Percentiles rank a stretch among this genome's conserved stretches.
These are phyloP conservation scores for Pyrus bretschneideri DNA, from an alignment of 306 rosid species.

Conservation along the genomic window DNA sequence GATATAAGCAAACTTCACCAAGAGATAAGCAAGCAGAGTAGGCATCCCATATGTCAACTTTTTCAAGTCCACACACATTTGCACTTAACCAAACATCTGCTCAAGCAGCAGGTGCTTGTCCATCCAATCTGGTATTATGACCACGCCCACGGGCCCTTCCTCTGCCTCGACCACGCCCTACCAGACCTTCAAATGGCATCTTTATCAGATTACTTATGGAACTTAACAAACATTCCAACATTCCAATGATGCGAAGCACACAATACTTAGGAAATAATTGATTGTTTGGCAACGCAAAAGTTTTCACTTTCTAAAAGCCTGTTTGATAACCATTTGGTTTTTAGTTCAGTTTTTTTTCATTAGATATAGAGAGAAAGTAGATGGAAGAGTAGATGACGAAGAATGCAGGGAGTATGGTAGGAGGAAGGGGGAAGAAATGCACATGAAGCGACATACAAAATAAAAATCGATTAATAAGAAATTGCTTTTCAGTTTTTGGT, in stretches of 20 bases:
- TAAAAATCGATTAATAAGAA: no score
- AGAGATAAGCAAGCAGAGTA: slow-evolving; percentile 39
- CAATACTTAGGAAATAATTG: background rate
- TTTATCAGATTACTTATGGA: background rate
- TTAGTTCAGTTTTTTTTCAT: background rate
- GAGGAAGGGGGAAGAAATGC: background rate
- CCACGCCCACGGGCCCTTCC: slow-evolving; percentile 59
- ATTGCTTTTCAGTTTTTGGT: background rate
- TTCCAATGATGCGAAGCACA: background rate
- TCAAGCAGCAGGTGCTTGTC: slow-evolving; percentile 56
- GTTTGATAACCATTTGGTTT: no score
- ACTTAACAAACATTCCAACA: background rate
- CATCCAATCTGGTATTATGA: slow-evolving; percentile 28
- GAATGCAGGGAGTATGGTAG: background rate
- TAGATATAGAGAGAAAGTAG: background rate
- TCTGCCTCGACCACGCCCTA: slow-evolving; percentile 67
- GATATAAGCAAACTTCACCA: slow-evolving; percentile 27
- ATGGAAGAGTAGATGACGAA: background rate
- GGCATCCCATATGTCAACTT: slow-evolving; percentile 32
- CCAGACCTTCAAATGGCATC: slow-evolving; percentile 16
- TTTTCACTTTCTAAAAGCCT: background rate
- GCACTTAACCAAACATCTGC: slow-evolving; percentile 18
- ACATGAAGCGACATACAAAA: background rate
- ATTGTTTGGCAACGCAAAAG: background rate
- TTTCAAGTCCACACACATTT: slow-evolving; percentile 24